Conservation (phyloP, 768 basidiomycete genomes). For the Hydnomerulius pinastri region DNA sequence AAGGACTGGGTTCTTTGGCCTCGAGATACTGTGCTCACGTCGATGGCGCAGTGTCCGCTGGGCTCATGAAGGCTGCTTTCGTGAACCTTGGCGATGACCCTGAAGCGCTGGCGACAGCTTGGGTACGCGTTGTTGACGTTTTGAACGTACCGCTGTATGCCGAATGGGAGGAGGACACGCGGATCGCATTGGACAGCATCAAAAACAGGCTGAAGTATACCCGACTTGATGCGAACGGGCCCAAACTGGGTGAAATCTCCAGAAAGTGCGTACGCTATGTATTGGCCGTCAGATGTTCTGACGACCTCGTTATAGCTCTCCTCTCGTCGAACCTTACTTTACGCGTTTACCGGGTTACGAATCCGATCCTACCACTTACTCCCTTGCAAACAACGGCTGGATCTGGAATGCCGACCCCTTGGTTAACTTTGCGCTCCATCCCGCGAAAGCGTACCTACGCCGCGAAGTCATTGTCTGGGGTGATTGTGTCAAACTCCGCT, state of each 20-base stretch:
- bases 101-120: slow-evolving; percentile 64
- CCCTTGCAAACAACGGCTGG: slow-evolving; percentile 98
- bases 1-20: slow-evolving; percentile 59
- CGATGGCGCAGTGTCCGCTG: slow-evolving; percentile 65
- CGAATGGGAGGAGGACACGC: slow-evolving; percentile 85
- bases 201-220: slow-evolving; percentile 78
- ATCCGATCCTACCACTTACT: slow-evolving; percentile 56
- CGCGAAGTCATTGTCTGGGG: slow-evolving; percentile 98
- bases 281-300: slow-evolving; percentile 3
- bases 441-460: slow-evolving; percentile 92
- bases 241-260: slow-evolving; percentile 79
- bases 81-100: slow-evolving; percentile 44
- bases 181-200: slow-evolving; percentile 71
- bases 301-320: slow-evolving; percentile 51
- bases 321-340: slow-evolving; percentile 91
- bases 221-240: slow-evolving; percentile 80
- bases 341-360: slow-evolving; percentile 73
- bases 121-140: slow-evolving; percentile 79
- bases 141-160: slow-evolving; percentile 87
- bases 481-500: slow-evolving; percentile 97
- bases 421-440: slow-evolving; percentile 87
- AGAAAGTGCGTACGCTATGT: slow-evolving; percentile 52
- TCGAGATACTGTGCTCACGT: slow-evolving; percentile 70
- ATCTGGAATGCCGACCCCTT: slow-evolving; percentile 97
- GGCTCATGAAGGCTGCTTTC: slow-evolving; percentile 72